Evolutionary conservation across 192 early-diverging fungal genomes (phyloP), one percentile per base, ranked within the genome.

Genomic region (Pilobolus umbonatus): DNA sequence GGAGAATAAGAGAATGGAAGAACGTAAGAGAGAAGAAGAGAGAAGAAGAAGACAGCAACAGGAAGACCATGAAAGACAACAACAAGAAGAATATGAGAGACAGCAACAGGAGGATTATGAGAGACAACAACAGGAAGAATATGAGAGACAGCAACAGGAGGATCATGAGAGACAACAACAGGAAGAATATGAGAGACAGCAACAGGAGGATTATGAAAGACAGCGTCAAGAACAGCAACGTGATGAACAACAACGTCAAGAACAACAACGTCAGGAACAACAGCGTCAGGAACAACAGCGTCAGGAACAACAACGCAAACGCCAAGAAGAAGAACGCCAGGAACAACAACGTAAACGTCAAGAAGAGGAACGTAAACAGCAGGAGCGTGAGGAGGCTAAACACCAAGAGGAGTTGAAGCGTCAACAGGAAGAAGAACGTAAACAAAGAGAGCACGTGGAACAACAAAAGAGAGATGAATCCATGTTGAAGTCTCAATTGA

Each of bases 351-450:
- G 62, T 44, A 39, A 64, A 55, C 38, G 43, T 57, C 64, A 43
- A 72, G 67, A 44, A 65, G 66, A 53, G 59, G 60, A 40, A 55
- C 54, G 2, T 17, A 19, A 17, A 12, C 51, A 38, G 56, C n/a
- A 63, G 57, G 40, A 67, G 62, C 28, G 40, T 60, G 64, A 68
- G 15, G 75, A 76, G n/a, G 62, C 61, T 6, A 62, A 76, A 43
- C 71, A 50, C 21, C 51, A 52, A 25, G 42, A 57, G 28, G 62
- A 71, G 59, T 61, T 66, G 30, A 66, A 76, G 34, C n/a, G 58
- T 26, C 40, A 31, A 28, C 74, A 77, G 45, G 77, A 80, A 19
- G 72, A 67, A 30, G 62, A 68, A 40, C 78, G 72, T 3, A 17
- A 22, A 11, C 28, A 32, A 32, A 10, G 5, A 55, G 74, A 80